Evolutionary conservation across 1,139 yeast genomes (phyloP), one percentile per base, ranked within the genome.

Genomic region (Debaryomyces coudertii): DNA sequence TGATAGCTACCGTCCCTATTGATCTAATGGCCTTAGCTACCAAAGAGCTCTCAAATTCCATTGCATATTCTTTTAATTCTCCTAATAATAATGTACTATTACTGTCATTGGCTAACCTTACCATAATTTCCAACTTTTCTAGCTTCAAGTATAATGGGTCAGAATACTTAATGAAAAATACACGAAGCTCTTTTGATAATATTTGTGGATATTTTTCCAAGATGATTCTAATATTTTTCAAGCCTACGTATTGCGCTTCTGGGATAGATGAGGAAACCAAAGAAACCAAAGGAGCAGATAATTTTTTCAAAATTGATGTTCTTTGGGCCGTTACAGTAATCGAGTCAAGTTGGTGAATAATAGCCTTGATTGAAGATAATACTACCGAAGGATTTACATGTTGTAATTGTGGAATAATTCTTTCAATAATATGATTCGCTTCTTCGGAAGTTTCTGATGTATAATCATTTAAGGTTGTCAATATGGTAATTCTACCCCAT

Each of bases 331-430:
- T 61, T 12, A 57, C 59, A 11, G 68, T 59, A 24, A 85, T 69
- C 23, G 71, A 64, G n/a, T 81, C 82, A 45, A 89, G 55, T 62
- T 90, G 96, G 49, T 82, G 82, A 30, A 95, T 66, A 7, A 93
- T 83, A 1, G 90, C 90, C 61, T 90, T 90, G 51, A 95, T 84
- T 0, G 97, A 82, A 27, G 92, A 83, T 55, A 95, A 73, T 3
- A 95, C 98, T 28, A 95, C 98, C 3, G 97, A 87, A 0, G 99
- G 96, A 62, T 95, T 95, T 25, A 89, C 98, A 65, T 95, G 99
- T 68, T 95, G 99, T 58, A 95, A 80, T 67, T 93, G 99, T 6
- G 99, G 99, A 5, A 89, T 81, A 7, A 90, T 92, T 52, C 97
- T 77, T 62, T 92, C 98, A 52, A 95, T 81, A 46, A 95, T 90